Percentiles rank a stretch among this genome's conserved stretches.
Conservation (phyloP, 768 basidiomycete species). For the Kwoniella dendrophila region DNA sequence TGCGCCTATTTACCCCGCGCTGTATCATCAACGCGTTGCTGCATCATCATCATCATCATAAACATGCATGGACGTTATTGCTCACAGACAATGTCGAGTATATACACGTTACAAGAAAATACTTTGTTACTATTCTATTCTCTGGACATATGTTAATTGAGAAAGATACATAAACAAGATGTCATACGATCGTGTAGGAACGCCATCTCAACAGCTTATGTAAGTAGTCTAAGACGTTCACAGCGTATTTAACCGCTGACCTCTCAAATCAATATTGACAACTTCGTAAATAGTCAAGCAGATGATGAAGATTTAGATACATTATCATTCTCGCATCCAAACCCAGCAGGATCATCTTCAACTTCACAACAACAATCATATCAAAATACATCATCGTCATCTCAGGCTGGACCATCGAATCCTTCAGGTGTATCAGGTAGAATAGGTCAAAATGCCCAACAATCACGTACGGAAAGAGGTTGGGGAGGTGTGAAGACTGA, state of each 20-base stretch:
- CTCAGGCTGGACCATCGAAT: conserved; percentile 19
- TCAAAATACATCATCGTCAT: too few relatives aligned
- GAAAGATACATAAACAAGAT: conserved; percentile 8
- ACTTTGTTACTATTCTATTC: not conserved
- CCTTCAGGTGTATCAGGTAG: conserved; percentile 36
- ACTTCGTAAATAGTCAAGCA: conserved; percentile 43
- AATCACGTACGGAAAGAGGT: conserved; percentile 31
- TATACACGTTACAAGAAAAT: too few relatives aligned
- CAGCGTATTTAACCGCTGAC: not conserved
- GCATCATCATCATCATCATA: not conserved
- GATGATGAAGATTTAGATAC: conserved; percentile 55
- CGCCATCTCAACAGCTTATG: conserved; percentile 40
- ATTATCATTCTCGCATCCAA: conserved; percentile 49
- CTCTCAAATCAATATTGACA: not conserved
- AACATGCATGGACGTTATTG: not conserved
- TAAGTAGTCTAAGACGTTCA: conserved; percentile 8
- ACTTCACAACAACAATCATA: conserved; percentile 14
- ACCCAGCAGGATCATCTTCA: conserved; percentile 7
- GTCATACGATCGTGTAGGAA: conserved; percentile 34
- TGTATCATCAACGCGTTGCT: not conserved
- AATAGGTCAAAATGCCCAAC: conserved; percentile 37
- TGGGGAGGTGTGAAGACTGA: conserved; percentile 83
- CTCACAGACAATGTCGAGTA: too few relatives aligned
- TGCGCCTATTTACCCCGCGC: conserved; percentile 11
- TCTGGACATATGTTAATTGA: not conserved